These are phyloP conservation scores for Pontederia crassipes DNA, from an alignment of 176 grass and related monocot species.

Conservation along the genomic window DNA sequence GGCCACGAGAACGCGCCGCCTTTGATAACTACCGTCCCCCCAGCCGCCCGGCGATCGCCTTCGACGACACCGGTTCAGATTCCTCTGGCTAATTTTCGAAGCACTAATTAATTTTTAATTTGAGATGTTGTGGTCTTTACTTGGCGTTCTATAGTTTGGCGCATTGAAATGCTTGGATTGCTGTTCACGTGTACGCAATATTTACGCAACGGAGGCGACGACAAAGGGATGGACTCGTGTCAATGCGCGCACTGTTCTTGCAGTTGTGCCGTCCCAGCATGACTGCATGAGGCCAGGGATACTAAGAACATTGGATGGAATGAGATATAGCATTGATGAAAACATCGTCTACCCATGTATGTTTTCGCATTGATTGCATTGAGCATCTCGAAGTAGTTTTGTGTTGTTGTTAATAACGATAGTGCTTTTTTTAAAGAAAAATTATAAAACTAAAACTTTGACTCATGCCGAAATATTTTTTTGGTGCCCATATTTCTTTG, in stretches of 20 bases:
- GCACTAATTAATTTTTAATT: constrained; percentile 25
- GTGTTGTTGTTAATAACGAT: no score
- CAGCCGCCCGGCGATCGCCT: no score
- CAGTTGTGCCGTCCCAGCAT: constrained; percentile 48
- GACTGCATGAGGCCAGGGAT: background rate
- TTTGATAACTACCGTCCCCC: no score
- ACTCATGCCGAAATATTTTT: no score
- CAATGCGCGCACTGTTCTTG: constrained; percentile 53
- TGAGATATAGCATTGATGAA: constrained; percentile 12
- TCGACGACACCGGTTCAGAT: background rate
- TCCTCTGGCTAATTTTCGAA: background rate
- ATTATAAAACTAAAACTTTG: no score
- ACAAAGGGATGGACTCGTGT: constrained; percentile 53
- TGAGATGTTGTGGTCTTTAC: constrained; percentile 63
- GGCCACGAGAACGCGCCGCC: no score
- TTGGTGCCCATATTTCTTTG: no score
- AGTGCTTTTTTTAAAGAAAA: no score
- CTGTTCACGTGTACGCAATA: constrained; percentile 23
- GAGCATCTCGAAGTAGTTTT: no score
- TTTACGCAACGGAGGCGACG: constrained; percentile 60
- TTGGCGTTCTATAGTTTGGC: background rate
- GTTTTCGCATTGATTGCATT: no score
- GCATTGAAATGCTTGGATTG: background rate
- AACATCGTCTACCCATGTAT: no score
- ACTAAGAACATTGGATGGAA: constrained; percentile 55